These are phyloP conservation scores for Aspergillus tamarii DNA, from an alignment of 2,329 filamentous ascomycete species.

Conservation along the genomic window DNA sequence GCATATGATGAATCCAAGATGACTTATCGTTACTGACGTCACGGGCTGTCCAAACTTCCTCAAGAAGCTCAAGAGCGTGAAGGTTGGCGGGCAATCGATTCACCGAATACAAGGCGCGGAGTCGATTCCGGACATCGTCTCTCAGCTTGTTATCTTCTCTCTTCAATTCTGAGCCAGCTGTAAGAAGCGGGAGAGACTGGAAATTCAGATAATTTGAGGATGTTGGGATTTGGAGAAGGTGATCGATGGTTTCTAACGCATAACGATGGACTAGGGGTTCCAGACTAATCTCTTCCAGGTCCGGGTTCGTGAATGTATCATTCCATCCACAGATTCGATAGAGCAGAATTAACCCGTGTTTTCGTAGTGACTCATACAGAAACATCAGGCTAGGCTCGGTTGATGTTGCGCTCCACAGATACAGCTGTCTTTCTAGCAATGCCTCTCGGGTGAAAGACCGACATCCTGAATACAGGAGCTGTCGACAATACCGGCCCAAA, in stretches of 20 bases:
- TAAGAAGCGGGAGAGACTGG: conserved; percentile 16
- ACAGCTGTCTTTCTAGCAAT: conserved; percentile 7
- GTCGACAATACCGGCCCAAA: conserved; percentile 18
- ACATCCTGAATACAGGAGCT: conserved; percentile 1
- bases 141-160: background rate
- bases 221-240: conserved; percentile 12
- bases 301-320: conserved; percentile 1
- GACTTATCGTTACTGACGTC: background rate
- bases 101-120: conserved; percentile 16
- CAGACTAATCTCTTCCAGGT: background rate
- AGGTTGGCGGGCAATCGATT: conserved; percentile 17
- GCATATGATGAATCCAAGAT: conserved; percentile 15
- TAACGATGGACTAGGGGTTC: conserved; percentile 15
- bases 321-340: conserved; percentile 13
- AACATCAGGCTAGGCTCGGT: conserved; percentile 6
- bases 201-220: conserved; percentile 15
- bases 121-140: conserved; percentile 10
- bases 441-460: conserved; percentile 9
- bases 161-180: conserved; percentile 15
- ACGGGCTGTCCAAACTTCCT: conserved; percentile 12
- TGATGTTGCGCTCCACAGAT: conserved; percentile 1
- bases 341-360: conserved; percentile 17
- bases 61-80: conserved; percentile 9
- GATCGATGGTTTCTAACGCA: conserved; percentile 12
- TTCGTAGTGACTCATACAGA: conserved; percentile 15